Evolutionary conservation across 306 rosid genomes (phyloP), one percentile per base, ranked within the genome.

Genomic region (Prunus campanulata): DNA sequence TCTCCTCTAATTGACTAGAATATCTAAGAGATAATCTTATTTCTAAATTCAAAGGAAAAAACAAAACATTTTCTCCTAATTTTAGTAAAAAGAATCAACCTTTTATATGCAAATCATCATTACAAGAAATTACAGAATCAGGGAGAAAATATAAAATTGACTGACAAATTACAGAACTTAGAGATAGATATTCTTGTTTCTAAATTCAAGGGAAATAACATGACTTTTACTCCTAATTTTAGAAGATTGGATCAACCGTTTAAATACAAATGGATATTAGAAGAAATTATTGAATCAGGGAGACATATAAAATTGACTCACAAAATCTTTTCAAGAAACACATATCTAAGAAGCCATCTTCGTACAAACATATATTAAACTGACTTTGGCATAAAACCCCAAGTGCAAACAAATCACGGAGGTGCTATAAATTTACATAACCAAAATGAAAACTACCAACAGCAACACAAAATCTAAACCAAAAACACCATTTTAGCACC

Each of bases 261-360:
- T 72, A 9, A 16, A 55, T 6, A 56, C 20, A 32, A 20, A 42
- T 32, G 11, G n/a, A 10, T 35, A 54, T 35, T 1, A 32, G 5
- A 57, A 39, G 3, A 39, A 61, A 72, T 5, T 29, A 57, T 29
- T 35, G 54, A 60, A 48, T 42, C 27, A 15, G 11, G 3, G 20
- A 51, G n/a, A 24, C 22, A 39, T 39, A 7, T 7, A 7, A 39
- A 39, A 39, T 39, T 39, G 44, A 39, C 44, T 39, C 9, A 39
- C 29, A 15, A 18, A 65, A 65, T 35, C 70, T 35, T 18, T 19
- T 35, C 27, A 19, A 11, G 25, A 65, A 18, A 29, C 39, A 30
- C 19, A 72, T 76, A 72, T 72, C 81, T 60, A 48, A 56, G 60
- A 66, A 66, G 59, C 50, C 75, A 35, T 30, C 13, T 49, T 46